Conservation (phyloP, 208 protist genomes). For the Trypanosoma scelopori region DNA sequence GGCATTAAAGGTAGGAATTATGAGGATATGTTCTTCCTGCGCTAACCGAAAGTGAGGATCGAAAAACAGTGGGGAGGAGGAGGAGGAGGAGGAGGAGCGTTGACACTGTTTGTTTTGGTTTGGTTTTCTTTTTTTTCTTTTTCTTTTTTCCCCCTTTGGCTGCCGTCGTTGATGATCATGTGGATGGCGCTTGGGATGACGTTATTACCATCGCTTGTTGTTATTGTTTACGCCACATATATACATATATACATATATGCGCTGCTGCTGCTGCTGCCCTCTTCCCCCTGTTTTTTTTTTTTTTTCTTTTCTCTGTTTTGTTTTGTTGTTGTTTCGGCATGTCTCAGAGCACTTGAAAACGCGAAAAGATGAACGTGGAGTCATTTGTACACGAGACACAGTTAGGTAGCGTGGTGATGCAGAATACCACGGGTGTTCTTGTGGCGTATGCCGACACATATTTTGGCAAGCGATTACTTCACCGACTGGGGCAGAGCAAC, state of each 20-base stretch:
- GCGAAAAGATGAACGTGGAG: constrained; percentile 4
- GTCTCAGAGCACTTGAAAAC: neutral
- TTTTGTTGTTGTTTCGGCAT: neutral
- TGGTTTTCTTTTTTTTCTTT: neutral
- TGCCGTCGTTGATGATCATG: too few relatives aligned
- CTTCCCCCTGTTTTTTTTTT: too few relatives aligned
- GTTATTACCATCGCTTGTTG: too few relatives aligned
- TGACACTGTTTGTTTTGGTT: neutral
- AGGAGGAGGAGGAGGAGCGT: neutral
- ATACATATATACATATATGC: too few relatives aligned
- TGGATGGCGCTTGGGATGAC: too few relatives aligned
- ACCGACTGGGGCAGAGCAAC: constrained; percentile 51
- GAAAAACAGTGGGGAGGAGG: neutral
- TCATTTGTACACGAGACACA: neutral
- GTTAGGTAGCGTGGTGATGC: neutral
- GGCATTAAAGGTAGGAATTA: too few relatives aligned
- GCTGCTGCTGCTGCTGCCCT: too few relatives aligned
- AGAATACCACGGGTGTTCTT: constrained; percentile 50
- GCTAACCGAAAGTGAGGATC: neutral
- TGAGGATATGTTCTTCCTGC: neutral
- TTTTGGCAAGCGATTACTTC: constrained; percentile 57
- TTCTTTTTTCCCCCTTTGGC: constrained; percentile 18
- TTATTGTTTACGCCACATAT: too few relatives aligned
- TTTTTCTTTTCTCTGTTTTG: neutral
- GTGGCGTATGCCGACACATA: constrained; percentile 84